A percentile compares a stretch with the other conserved stretches of the same genome.
These are phyloP conservation scores for Pontederia paniculata DNA, from an alignment of 176 grass and related monocot species.

Conservation along the genomic window DNA sequence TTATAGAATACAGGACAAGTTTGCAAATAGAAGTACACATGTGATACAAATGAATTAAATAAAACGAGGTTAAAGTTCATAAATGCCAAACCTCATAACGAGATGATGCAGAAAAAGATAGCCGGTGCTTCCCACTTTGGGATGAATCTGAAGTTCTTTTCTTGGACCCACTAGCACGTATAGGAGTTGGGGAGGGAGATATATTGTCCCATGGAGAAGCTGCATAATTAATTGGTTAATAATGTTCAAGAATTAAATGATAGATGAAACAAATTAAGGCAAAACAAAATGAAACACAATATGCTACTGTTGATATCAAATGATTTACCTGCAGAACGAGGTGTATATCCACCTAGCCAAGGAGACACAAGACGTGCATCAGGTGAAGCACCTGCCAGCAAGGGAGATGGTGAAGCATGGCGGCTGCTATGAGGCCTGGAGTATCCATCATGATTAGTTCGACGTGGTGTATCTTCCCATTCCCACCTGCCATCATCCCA, in stretches of 20 bases:
- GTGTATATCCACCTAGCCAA: slow-evolving; percentile 65
- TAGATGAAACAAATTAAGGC: slow-evolving; percentile 1
- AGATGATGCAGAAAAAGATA: slow-evolving; percentile 35
- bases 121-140: slow-evolving; percentile 56
- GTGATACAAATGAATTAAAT: neutral
- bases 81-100: slow-evolving; percentile 44
- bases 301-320: slow-evolving; percentile 1
- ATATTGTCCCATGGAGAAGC: slow-evolving; percentile 76
- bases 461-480: slow-evolving; percentile 87
- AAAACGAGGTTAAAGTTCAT: neutral
- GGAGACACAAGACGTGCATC: slow-evolving; percentile 93
- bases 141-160: slow-evolving; percentile 55
- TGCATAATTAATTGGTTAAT: slow-evolving; percentile 17
- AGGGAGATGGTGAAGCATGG: slow-evolving; percentile 52
- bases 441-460: slow-evolving; percentile 39
- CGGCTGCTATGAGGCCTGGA: slow-evolving; percentile 41
- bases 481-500: slow-evolving; percentile 87
- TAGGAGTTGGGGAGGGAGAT: slow-evolving; percentile 73
- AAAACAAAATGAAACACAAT: slow-evolving; percentile 9
- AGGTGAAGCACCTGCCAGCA: slow-evolving; percentile 80
- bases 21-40: too few species aligned
- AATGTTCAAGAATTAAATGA: neutral
- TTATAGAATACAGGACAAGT: too few species aligned
- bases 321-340: slow-evolving; percentile 39
- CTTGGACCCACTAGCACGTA: slow-evolving; percentile 68